These are phyloP conservation scores for Fusarium globosum DNA, from an alignment of 2,329 filamentous ascomycete genomes.

Conservation along the genomic window DNA sequence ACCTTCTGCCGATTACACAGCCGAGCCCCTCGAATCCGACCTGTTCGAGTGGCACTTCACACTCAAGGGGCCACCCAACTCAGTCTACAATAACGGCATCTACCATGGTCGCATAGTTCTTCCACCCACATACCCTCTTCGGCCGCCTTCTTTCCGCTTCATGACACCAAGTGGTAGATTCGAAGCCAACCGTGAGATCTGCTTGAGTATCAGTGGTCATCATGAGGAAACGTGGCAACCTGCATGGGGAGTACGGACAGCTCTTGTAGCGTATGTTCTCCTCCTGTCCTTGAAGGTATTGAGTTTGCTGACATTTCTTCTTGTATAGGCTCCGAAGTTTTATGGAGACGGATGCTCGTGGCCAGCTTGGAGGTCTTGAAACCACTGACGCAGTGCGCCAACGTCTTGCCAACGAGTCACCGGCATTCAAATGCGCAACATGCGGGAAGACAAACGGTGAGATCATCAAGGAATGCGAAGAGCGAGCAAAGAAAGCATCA, in stretches of 20 bases:
- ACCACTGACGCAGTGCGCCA: slow-evolving; percentile 74
- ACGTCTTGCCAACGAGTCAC: slow-evolving; percentile 75
- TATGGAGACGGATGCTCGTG: slow-evolving; percentile 90
- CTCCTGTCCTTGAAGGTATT: rapidly evolving
- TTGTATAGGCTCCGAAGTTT: slow-evolving; percentile 75
- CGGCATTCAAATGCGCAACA: slow-evolving; percentile 72
- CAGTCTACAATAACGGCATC: slow-evolving; percentile 81
- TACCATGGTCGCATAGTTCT: slow-evolving; percentile 97
- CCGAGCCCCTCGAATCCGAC: slow-evolving; percentile 85
- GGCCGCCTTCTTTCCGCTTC: slow-evolving; percentile 96
- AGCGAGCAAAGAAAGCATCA: slow-evolving; percentile 58
- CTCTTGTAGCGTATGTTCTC: slow-evolving; percentile 70
- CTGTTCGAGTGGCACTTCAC: slow-evolving; percentile 99
- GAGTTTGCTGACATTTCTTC: neutral
- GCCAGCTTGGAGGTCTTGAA: slow-evolving; percentile 91
- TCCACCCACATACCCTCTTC: slow-evolving; percentile 88
- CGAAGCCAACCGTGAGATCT: slow-evolving; percentile 97
- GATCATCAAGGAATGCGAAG: slow-evolving; percentile 78
- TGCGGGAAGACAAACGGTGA: slow-evolving; percentile 80
- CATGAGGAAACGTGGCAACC: slow-evolving; percentile 99
- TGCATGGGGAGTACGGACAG: slow-evolving; percentile 95
- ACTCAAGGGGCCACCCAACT: slow-evolving; percentile 85
- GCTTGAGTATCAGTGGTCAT: slow-evolving; percentile 90
- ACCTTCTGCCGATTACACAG: slow-evolving; percentile 87
- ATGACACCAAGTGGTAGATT: slow-evolving; percentile 91